Evolutionary conservation across 1,284 basidiomycete species (phyloP).

Genomic region (Apiotrichum laibachii): DNA sequence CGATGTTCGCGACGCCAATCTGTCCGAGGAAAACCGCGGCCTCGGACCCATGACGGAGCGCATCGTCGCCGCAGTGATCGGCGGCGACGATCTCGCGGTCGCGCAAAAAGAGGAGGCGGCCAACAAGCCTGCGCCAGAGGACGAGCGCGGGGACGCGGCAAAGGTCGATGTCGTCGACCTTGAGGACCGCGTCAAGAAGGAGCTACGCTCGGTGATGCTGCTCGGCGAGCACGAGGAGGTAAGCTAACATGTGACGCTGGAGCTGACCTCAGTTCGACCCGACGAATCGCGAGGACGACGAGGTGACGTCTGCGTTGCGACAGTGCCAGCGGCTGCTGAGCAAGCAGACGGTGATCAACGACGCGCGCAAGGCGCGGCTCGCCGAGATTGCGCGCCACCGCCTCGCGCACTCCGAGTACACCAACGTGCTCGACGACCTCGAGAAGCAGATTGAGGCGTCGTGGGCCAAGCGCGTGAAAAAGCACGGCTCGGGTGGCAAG

Average conservation of each 20-base stretch:
- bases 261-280: constrained; percentile 64
- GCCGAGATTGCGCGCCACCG: constrained; percentile 76
- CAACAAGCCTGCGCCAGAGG: constrained; percentile 17
- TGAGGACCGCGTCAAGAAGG: constrained; percentile 57
- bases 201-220: constrained; percentile 56
- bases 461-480: constrained; percentile 53
- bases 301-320: constrained; percentile 83
- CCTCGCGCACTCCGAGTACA: constrained; percentile 84
- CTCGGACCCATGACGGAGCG: constrained; percentile 48
- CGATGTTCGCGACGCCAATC: constrained; percentile 42
- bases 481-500: constrained; percentile 57
- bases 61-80: constrained; percentile 71
- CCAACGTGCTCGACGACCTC: constrained; percentile 71
- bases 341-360: constrained; percentile 73
- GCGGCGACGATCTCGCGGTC: constrained; percentile 36
- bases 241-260: constrained; percentile 15
- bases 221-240: constrained; percentile 56
- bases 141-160: constrained; percentile 11
- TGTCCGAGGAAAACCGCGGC: constrained; percentile 43
- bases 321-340: constrained; percentile 81
- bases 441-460: constrained; percentile 69
- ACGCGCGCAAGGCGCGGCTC: constrained; percentile 72
- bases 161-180: constrained; percentile 54
- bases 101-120: constrained; percentile 58
- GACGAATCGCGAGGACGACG: constrained; percentile 78